Evolutionary conservation across 164 flowering plant species (phyloP).

Genomic region (Magnolia changhungtana): DNA sequence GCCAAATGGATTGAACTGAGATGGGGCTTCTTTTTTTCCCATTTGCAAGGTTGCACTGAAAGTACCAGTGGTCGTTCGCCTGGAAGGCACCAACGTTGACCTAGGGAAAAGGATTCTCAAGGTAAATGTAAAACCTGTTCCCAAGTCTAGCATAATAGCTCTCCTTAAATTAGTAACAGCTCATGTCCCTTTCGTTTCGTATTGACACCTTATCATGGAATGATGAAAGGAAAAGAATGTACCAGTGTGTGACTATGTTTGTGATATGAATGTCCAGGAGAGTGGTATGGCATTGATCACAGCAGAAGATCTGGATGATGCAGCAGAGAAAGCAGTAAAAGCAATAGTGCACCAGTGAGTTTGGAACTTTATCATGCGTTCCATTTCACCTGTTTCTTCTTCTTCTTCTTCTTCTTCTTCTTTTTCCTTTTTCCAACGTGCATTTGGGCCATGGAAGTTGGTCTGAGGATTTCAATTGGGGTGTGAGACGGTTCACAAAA

Average conservation of each 20-base stretch:
- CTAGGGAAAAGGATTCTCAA: constrained; percentile 95
- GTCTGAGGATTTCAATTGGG: background rate
- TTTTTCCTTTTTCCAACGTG: background rate
- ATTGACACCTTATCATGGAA: background rate
- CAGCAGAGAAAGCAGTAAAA: constrained; percentile 94
- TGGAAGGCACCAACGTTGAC: constrained; percentile 98
- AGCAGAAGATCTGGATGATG: constrained; percentile 94
- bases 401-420: background rate
- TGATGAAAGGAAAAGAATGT: background rate
- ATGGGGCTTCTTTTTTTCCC: background rate
- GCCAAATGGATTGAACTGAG: background rate
- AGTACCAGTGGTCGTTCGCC: constrained; percentile 93
- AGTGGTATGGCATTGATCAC: constrained; percentile 84
- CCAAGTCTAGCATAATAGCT: no score
- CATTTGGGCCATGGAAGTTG: background rate
- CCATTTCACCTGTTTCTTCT: background rate
- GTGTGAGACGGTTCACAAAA: background rate
- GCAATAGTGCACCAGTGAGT: constrained; percentile 19
- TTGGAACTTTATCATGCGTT: background rate
- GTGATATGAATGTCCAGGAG: constrained; percentile 24
- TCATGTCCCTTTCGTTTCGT: background rate
- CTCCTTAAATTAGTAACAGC: background rate
- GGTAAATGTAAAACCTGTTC: constrained; percentile 38
- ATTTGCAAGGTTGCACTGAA: constrained; percentile 66
- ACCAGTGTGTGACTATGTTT: background rate